These are phyloP conservation scores for Trichosporon asahii DNA, from an alignment of 1,284 basidiomycete species.

Conservation along the genomic window DNA sequence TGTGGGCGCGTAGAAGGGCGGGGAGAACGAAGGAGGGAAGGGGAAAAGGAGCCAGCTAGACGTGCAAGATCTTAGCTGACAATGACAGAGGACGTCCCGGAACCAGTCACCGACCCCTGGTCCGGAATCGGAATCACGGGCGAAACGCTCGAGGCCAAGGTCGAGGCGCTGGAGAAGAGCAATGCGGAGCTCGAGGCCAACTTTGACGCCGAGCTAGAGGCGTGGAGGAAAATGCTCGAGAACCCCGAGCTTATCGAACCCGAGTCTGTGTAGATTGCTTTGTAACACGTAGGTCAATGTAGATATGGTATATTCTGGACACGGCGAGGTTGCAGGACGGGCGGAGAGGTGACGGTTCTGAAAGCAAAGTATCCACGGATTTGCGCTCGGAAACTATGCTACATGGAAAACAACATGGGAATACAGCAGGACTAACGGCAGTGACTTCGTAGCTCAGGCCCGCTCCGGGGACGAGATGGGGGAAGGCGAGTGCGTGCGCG, in stretches of 20 bases:
- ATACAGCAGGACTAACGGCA: too few species aligned
- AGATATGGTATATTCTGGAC: neutral
- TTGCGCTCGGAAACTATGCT: too few species aligned
- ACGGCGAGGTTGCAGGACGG: too few species aligned
- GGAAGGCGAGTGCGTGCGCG: neutral
- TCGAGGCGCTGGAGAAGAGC: slow-evolving; percentile 38
- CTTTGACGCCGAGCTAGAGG: slow-evolving; percentile 29
- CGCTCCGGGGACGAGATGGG: neutral
- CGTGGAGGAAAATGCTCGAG: slow-evolving; percentile 24
- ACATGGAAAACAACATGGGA: too few species aligned
- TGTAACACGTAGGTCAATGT: slow-evolving; percentile 1
- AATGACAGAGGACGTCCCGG: slow-evolving; percentile 17
- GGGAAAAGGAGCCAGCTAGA: too few species aligned
- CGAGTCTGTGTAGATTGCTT: neutral
- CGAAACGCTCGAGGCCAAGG: slow-evolving; percentile 43
- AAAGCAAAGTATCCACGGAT: too few species aligned
- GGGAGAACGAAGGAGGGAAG: neutral
- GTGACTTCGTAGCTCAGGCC: too few species aligned
- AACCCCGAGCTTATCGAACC: slow-evolving; percentile 9
- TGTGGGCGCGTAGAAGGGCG: too few species aligned
- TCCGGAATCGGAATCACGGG: slow-evolving; percentile 36
- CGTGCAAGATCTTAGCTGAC: neutral
- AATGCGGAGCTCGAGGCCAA: slow-evolving; percentile 40
- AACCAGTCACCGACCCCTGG: slow-evolving; percentile 34
- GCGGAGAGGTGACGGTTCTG: too few species aligned